phyloP scores from a whole-genome alignment of 208 protist genomes.

The Acanthamoeba culbertsoni region DNA sequence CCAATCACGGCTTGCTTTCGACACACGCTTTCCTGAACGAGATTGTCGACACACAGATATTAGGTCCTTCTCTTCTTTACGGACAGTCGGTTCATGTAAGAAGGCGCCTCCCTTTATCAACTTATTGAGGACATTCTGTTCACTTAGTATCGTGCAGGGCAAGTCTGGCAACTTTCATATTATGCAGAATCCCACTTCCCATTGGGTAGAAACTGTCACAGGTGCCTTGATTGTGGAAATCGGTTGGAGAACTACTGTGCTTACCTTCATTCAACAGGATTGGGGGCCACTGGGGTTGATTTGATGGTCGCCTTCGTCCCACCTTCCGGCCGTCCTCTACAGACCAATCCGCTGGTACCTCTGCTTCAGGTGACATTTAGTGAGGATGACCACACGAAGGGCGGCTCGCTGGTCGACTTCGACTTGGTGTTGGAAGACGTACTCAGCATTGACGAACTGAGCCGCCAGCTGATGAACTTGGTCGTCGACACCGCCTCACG shows the following conservation, averaged over 20 bases:
- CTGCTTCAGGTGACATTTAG: conserved; percentile 8
- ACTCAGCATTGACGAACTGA: not conserved
- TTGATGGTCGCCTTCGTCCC: not conserved
- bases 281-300: not conserved
- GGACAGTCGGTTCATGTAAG: not conserved
- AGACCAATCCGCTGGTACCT: conserved; percentile 34
- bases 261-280: not conserved
- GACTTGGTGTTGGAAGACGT: not conserved
- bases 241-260: not conserved
- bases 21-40: not conserved
- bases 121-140: not conserved
- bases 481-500: not conserved
- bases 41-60: not conserved
- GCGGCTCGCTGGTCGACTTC: not conserved
- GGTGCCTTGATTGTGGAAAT: not conserved
- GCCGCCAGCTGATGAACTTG: not conserved
- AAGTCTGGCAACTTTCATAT: not conserved
- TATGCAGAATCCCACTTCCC: not conserved
- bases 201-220: not conserved
- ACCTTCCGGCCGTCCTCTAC: not conserved
- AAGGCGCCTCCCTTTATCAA: not conserved
- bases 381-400: not conserved
- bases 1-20: not conserved
- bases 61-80: not conserved
- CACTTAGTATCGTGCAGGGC: not conserved